A percentile compares a stretch with the other conserved stretches of the same genome.
Evolutionary conservation across 495 filamentous ascomycete genomes (phyloP).

Genomic region (Neurospora terricola): DNA sequence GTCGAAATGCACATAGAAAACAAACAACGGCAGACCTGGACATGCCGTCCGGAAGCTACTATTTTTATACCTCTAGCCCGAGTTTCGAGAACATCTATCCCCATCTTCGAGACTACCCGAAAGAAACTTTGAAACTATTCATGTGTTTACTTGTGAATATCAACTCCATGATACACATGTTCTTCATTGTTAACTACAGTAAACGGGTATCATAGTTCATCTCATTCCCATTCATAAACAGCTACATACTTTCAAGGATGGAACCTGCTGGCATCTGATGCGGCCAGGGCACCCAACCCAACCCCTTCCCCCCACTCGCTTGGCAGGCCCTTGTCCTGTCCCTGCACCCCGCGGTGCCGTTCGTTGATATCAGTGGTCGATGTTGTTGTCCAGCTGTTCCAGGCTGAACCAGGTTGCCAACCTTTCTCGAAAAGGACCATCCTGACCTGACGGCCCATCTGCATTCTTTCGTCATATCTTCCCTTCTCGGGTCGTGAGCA

Average conservation of each 20-base stretch:
- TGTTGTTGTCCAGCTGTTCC: not conserved
- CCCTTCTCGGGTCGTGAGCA: not conserved
- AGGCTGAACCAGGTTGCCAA: not conserved
- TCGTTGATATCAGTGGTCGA: not conserved
- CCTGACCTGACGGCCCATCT: not conserved
- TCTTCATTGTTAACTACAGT: not conserved
- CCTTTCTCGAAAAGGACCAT: not conserved
- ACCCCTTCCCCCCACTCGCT: not conserved
- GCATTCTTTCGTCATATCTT: not conserved
- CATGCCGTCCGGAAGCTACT: not conserved
- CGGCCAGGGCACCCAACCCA: not conserved
- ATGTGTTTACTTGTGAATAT: not conserved
- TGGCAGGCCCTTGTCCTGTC: not conserved
- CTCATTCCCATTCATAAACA: not conserved
- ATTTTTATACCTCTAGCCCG: not conserved
- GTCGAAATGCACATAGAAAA: not conserved
- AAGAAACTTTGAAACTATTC: not conserved
- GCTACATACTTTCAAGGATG: not conserved
- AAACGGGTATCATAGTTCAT: not conserved
- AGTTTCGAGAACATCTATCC: not conserved
- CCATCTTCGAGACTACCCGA: not conserved
- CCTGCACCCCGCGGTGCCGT: not conserved
- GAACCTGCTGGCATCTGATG: not conserved
- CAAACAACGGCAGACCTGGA: not conserved
- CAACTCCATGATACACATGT: not conserved